Percentiles rank a stretch among this genome's conserved stretches.
These are phyloP conservation scores for Oryza officinalis DNA, from an alignment of 176 grass and related monocot species.

Conservation along the genomic window DNA sequence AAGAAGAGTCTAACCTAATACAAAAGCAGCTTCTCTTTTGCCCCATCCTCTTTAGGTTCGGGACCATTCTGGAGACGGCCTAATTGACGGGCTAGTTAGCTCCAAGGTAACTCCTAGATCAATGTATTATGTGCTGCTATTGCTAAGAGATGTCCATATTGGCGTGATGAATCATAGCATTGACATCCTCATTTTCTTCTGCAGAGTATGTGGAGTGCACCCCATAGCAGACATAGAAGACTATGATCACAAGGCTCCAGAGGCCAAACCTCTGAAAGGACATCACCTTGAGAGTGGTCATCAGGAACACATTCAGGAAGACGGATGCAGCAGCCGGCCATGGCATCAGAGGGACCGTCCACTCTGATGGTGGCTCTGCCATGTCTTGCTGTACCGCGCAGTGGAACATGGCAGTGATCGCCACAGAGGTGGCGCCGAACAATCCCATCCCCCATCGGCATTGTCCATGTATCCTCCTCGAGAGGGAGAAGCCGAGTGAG, in stretches of 20 bases:
- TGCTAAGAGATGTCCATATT: slow-evolving; percentile 51
- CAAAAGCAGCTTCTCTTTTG: slow-evolving; percentile 39
- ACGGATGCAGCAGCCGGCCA: slow-evolving; percentile 88
- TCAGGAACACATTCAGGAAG: slow-evolving; percentile 87
- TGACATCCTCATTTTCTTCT: slow-evolving; percentile 68
- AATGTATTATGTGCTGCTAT: not conserved
- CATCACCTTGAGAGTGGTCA: slow-evolving; percentile 66
- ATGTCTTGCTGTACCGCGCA: slow-evolving; percentile 37
- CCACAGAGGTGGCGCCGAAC: slow-evolving; percentile 23
- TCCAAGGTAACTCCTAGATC: slow-evolving; percentile 9
- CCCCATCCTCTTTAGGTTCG: slow-evolving; percentile 20
- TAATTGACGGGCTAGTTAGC: slow-evolving; percentile 1
- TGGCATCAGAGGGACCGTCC: slow-evolving; percentile 92
- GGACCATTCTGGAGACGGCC: slow-evolving; percentile 31
- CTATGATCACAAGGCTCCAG: slow-evolving; percentile 52
- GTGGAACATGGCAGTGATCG: slow-evolving; percentile 46
- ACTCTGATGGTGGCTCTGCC: slow-evolving; percentile 37
- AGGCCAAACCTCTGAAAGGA: slow-evolving; percentile 78
- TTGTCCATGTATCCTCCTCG: slow-evolving; percentile 50
- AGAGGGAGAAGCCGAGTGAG: slow-evolving; percentile 65
- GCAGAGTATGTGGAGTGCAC: slow-evolving; percentile 86
- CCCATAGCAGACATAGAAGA: slow-evolving; percentile 79
- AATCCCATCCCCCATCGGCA: slow-evolving; percentile 45
- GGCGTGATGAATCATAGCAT: slow-evolving; percentile 45
- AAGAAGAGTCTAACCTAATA: slow-evolving; percentile 28